Evolutionary conservation across 139 green algal genomes (phyloP), one percentile per base, ranked within the genome.

Genomic region (Asterochloris erici): DNA sequence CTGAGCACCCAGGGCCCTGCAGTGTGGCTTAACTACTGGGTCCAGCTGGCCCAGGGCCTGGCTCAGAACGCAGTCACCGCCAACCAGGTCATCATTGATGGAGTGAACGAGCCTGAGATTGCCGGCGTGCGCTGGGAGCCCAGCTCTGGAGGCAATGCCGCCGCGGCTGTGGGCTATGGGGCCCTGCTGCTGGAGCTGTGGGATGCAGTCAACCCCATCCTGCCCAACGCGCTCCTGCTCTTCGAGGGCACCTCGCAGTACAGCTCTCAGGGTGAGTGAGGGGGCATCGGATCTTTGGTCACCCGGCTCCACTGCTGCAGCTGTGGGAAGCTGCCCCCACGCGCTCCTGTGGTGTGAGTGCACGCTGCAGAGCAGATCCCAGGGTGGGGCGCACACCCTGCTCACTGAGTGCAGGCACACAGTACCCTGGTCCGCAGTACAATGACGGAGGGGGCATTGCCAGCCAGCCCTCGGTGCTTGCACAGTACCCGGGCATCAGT

Each of bases 161-260:
- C 47, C 11, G 68, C 47, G 14, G 27, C 54, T 24, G 76, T 63
- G 78, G 75, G 79, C 77, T 21, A 81, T 73, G 64, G 77, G 16
- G 61, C 82, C 38, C 79, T 91, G 74, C 87, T 88, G 66, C 74
- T 90, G 21, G 28, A 62, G 15, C 76, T 81, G 28, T 88, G 90
- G 85, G 84, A 89, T 26, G 83, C 78, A 12, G 68, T 92, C 19
- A 84, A 86, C 26, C 78, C 63, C 11, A 66, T 88, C 28, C 70
- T 77, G 29, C 69, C 80, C 23, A 62, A 81, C 77, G 38, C 68
- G 15, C 61, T 87, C 10, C 83, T 83, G 80, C 24, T 87, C 26
- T 38, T 87, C 1, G 80, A 87, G 54, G 84, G 84, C 47, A 54
- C 38, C 38, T 54, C 38, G 6, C 38, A 54, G 38, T 54, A 54